Percentiles rank a stretch among this genome's conserved stretches.
Conservation (phyloP, 2,329 filamentous ascomycete species). For the Pseudocercospora eumusae region DNA sequence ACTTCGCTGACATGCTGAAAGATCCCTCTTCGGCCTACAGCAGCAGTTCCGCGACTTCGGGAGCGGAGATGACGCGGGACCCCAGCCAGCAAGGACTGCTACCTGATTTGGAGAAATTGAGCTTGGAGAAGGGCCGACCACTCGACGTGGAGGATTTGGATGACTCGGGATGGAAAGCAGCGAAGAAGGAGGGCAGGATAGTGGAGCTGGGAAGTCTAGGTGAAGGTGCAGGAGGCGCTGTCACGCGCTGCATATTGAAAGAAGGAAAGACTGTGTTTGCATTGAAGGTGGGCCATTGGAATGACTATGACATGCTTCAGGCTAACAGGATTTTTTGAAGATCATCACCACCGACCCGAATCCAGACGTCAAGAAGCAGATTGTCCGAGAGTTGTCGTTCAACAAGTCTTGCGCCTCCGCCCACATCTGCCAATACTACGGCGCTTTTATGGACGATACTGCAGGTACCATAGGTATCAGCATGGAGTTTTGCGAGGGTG, state of each 20-base stretch:
- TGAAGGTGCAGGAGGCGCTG: constrained; percentile 92
- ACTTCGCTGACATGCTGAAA: constrained; percentile 72
- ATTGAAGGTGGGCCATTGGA: constrained; percentile 71
- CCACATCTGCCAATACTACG: constrained; percentile 97
- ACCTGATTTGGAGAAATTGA: constrained; percentile 76
- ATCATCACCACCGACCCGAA: constrained; percentile 98
- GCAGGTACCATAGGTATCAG: constrained; percentile 96
- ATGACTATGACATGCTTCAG: neutral
- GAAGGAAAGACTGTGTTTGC: constrained; percentile 94
- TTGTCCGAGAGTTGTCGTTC: constrained; percentile 91
- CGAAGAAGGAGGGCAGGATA: constrained; percentile 84
- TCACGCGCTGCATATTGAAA: constrained; percentile 85
- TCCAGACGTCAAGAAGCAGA: constrained; percentile 97
- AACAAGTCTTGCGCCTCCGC: constrained; percentile 96
- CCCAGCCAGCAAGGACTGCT: constrained; percentile 75
- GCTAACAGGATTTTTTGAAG: constrained; percentile 52
- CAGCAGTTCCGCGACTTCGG: constrained; percentile 45
- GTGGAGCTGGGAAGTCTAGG: constrained; percentile 85
- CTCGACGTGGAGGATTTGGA: constrained; percentile 93
- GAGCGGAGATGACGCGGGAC: constrained; percentile 73
- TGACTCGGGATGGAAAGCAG: constrained; percentile 92
- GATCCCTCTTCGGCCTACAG: constrained; percentile 82
- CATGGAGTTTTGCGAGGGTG: constrained; percentile 98
- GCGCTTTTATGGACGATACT: constrained; percentile 93
- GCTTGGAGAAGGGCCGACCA: constrained; percentile 76